Evolutionary conservation across 192 early-diverging fungal species (phyloP).

Genomic region (Lunasporangiospora selenospora): DNA sequence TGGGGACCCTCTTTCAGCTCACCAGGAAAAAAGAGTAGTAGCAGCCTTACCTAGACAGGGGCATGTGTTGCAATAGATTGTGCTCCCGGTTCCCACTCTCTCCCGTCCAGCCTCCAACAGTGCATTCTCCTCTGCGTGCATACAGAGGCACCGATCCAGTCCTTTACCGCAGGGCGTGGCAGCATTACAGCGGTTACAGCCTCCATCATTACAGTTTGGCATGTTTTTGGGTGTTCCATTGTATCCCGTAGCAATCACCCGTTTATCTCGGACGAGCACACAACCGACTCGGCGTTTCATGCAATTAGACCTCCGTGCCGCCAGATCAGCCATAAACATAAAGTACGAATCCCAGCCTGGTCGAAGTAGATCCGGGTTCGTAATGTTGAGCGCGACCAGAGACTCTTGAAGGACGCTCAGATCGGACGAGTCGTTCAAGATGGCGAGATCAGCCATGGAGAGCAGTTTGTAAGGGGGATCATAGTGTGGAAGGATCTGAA

Average conservation of each 20-base stretch:
- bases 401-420: constrained; percentile 45
- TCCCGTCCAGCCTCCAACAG: constrained; percentile 95
- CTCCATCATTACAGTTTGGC: constrained; percentile 94
- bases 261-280: constrained; percentile 85
- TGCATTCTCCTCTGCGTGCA: constrained; percentile 99
- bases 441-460: constrained; percentile 62
- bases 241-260: constrained; percentile 98
- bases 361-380: constrained; percentile 77
- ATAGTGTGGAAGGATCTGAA: constrained; percentile 1
- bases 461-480: constrained; percentile 48
- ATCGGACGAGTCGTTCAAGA: constrained; percentile 65
- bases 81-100: constrained; percentile 75
- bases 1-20: not conserved
- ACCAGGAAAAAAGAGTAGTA: not conserved
- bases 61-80: constrained; percentile 96
- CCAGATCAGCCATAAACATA: constrained; percentile 92
- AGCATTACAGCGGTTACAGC: constrained; percentile 94
- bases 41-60: constrained; percentile 67
- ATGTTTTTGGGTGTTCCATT: constrained; percentile 96
- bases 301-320: constrained; percentile 91
- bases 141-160: constrained; percentile 91
- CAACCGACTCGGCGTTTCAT: constrained; percentile 99
- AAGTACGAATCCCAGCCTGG: constrained; percentile 99
- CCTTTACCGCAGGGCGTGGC: constrained; percentile 77
- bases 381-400: constrained; percentile 63